Evolutionary conservation across 2,329 filamentous ascomycete species (phyloP), one percentile per base, ranked within the genome.

Genomic region (Aspergillus piperis): DNA sequence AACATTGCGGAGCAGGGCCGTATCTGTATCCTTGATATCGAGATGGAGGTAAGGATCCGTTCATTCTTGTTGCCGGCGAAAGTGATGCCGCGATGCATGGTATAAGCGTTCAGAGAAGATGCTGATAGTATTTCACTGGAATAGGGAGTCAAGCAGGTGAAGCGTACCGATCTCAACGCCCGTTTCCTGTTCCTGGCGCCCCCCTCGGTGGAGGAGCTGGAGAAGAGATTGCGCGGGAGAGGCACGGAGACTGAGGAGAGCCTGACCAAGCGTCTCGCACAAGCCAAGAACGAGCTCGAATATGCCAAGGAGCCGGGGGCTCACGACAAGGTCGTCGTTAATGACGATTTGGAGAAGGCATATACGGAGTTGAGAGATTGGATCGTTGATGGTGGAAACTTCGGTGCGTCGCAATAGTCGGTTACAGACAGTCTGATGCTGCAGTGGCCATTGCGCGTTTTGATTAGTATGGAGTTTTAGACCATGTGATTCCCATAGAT

Each of bases 71-170:
- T 36, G 32, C 32, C 32, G 32, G 32, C 11, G 4, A 13, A 36
- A 36, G 11, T 15, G 10, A 36, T 36, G 11, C 32, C 32, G 32
- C 11, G 32, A 36, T 39, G 10, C 13, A 10, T 15, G 3, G 10
- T 10, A n/a, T 23, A 41, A 6, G 11, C 21, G 32, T 41, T 15
- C 13, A 5, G 30, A 49, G 51, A 54, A 8, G 44, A 32, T 39
- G 58, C 52, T 64, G 19, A 60, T 48, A 17, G 15, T 2, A 36
- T 27, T 54, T 49, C 3, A 23, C 10, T 13, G 58, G 8, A 49
- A 62, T 63, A 87, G 84, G 93, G 93, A 62, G 92, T 97, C 60
- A 96, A 96, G 81, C 93, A 97, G 79, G 90, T 97, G 71, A 92
- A 92, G 77, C 84, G 85, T 63, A 90, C 89, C 53, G 83, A 83